These are phyloP conservation scores for Talaromyces sp. DNA, from an alignment of 2,329 filamentous ascomycete genomes.

Conservation along the genomic window DNA sequence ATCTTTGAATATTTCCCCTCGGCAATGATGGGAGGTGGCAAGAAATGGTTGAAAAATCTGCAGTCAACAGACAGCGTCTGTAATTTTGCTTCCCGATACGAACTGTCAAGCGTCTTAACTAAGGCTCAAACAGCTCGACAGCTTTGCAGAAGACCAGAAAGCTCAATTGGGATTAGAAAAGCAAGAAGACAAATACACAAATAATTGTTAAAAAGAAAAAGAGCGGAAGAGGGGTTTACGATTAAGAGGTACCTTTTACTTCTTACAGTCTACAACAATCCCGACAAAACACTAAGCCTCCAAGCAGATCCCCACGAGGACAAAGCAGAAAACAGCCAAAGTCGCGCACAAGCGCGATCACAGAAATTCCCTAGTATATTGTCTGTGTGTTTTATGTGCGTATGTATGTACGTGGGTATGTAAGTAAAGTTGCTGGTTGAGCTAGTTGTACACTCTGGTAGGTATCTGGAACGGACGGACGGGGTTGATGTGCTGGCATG, in stretches of 20 bases:
- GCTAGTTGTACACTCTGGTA: conserved; percentile 6
- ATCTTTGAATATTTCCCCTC: background rate
- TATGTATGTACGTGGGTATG: background rate
- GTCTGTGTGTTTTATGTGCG: conserved; percentile 1
- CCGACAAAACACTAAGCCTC: background rate
- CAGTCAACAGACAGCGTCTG: background rate
- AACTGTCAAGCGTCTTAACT: background rate
- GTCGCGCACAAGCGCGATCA: conserved; percentile 1
- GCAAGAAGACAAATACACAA: background rate
- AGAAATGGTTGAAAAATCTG: background rate
- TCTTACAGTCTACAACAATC: background rate
- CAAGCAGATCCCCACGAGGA: conserved; percentile 1
- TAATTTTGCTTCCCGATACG: conserved; percentile 4
- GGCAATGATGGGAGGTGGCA: conserved; percentile 7
- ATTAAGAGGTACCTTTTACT: background rate
- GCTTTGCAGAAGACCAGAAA: background rate
- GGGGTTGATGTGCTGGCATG: conserved; percentile 78
- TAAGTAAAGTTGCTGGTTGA: background rate
- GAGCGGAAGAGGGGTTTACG: background rate
- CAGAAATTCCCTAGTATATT: background rate
- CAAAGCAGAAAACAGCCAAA: background rate
- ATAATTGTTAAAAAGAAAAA: background rate
- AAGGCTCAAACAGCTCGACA: background rate
- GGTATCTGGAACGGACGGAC: conserved; percentile 9
- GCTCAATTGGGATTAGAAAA: background rate